Evolutionary conservation across 345 rosid species (phyloP), one percentile per base, ranked within the genome.

Genomic region (Bruguiera parviflora): DNA sequence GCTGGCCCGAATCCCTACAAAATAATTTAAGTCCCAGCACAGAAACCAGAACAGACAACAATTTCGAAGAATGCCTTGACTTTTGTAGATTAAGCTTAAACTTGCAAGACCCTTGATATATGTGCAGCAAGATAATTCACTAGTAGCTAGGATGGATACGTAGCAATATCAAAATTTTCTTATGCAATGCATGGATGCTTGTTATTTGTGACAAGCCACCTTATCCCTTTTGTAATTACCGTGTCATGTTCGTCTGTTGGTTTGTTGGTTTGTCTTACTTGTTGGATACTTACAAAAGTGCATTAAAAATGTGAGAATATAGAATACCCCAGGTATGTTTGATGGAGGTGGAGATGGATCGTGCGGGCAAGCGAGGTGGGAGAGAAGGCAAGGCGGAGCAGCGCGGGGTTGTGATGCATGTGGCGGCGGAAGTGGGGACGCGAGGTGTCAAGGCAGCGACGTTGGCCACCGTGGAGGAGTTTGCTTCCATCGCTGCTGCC

Each of bases 381-480:
- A 85, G 85, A 72, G 53, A 77, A 24, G 94, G 91, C 63, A 84
- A 68, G 68, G 91, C 84, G 27, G 86, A 84, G 88, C 80, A 86
- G 49, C 87, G 80, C 49, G 75, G n/a, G 65, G 83, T 75, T 63
- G 65, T 71, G 56, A 28, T 21, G 70, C 76, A 43, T 20, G 71
- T 15, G 49, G 31, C 29, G 2, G 59, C 28, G 16, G 59, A 56
- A 27, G 59, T 24, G 59, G 59, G 59, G 59, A 24, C 59, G 22
- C 31, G 20, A 31, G 85, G 90, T 37, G 80, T 68, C 73, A 83
- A 82, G 49, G 82, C 75, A 58, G 90, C 72, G 53, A 80, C 24
- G 52, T 53, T 73, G 71, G 88, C 87, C 77, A 77, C 87, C 80
- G 83, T 68, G 70, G 91, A 85, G 70, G 93, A 79, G 73, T 96